Evolutionary conservation across 345 rosid species (phyloP).

Genomic region (Populus deltoides): DNA sequence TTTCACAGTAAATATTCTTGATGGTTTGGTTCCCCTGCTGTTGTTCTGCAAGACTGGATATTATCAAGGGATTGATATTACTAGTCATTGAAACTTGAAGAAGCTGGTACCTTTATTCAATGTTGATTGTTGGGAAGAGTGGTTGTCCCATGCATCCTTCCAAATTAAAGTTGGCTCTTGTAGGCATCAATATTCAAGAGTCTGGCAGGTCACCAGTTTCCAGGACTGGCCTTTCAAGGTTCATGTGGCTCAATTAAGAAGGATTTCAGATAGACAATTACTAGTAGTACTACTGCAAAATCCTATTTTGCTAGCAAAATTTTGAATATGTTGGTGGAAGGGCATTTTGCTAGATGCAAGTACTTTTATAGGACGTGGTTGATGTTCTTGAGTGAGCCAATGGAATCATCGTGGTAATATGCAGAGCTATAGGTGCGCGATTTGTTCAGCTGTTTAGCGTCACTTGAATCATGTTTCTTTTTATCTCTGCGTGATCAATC

Average conservation of each 20-base stretch:
- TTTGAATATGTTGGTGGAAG: neutral
- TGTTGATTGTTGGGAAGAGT: neutral
- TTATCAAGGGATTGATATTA: neutral
- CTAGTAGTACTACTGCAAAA: neutral
- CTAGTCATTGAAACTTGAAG: neutral
- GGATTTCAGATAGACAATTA: neutral
- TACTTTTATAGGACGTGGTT: neutral
- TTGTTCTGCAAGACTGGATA: neutral
- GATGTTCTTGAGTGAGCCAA: slow-evolving; percentile 6
- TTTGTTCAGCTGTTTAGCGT: neutral
- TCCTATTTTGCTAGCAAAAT: slow-evolving; percentile 2
- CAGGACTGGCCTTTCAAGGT: neutral
- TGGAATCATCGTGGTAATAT: slow-evolving; percentile 10
- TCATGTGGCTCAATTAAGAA: neutral
- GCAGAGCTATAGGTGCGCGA: neutral
- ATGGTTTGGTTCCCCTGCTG: neutral
- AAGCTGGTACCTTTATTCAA: neutral
- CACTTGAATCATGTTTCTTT: slow-evolving; percentile 5
- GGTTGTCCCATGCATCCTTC: neutral
- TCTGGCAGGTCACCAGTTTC: neutral
- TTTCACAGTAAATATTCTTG: neutral
- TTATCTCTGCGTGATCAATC: slow-evolving; percentile 5
- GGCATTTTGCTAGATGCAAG: neutral
- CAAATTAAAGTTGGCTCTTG: slow-evolving; percentile 3
- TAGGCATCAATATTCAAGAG: neutral